Base-by-base conservation (phyloP, 164 flowering plant species). In the Brasenia schreberi region DNA sequence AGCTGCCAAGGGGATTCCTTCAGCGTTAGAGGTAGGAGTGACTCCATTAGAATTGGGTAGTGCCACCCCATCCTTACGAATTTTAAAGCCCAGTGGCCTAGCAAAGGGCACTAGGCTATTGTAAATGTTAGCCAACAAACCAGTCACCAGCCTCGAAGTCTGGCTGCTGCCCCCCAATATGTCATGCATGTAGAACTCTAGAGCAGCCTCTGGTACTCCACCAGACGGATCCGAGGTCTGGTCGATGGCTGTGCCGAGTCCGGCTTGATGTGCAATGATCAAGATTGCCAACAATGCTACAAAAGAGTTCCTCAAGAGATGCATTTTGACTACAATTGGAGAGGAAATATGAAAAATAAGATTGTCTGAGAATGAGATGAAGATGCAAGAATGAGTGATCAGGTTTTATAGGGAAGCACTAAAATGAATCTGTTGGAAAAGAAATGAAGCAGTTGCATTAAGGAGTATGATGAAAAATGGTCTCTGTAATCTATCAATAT, bases 91-190 rank as follows among this genome's bases (percentile, higher is more conserved):
- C 0, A 87, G 70, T 2, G 87, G 89, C 78, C 81, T 83, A n/a
- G 97, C 92, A 64, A 91, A 91, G 66, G 97, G 92, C 43, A 87
- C 92, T 69, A 87, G 92, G 2, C 97, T 87, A 66, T 79, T 85
- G 75, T 91, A 89, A 59, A 91, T 87, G 81, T 79, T 91, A 6
- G 96, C 97, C 9, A 91, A 81, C 67, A 88, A 68, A 66, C 97
- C 97, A 0, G 92, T 91, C 63, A 88, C 78, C 5, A 96, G 97
- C 69, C 96, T 74, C 14, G 93, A 90, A 5, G 92, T 88, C 0
- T 93, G 93, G 73, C 64, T 84, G 62, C 80, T 91, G 10, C 95
- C 92, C 3, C 97, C 97, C 1, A 91, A 84, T 43, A 91, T 87
- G 75, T 91, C 93, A 67, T 91, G 97, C 88, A 91, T 81, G 83